A percentile compares a stretch with the other conserved stretches of the same genome.
These are phyloP conservation scores for Dendrobium officinale DNA, from an alignment of 106 monocot species.

Conservation along the genomic window DNA sequence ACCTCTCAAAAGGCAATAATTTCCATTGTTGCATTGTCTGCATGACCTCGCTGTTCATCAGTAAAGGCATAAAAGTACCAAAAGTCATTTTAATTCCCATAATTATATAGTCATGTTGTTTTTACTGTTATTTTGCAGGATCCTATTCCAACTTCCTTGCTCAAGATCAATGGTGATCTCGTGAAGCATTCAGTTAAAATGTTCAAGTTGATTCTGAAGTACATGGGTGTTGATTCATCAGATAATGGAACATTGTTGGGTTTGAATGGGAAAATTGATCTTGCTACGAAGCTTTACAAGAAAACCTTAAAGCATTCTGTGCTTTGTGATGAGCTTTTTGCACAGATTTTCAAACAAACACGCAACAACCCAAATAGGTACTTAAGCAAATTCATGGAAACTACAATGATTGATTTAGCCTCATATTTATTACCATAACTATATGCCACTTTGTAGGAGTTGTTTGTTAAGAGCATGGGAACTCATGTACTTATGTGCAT, in stretches of 20 bases:
- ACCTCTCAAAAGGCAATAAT: not conserved
- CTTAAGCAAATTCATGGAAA: conserved; percentile 7
- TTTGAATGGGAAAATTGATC: conserved; percentile 78
- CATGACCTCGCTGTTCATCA: too few species aligned
- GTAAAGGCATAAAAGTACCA: too few species aligned
- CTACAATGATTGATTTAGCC: not conserved
- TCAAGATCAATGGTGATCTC: conserved; percentile 74
- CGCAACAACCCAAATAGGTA: conserved; percentile 88
- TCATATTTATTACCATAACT: conserved; percentile 1
- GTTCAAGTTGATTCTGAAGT: conserved; percentile 81
- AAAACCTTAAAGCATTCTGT: conserved; percentile 75
- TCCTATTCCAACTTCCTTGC: conserved; percentile 87
- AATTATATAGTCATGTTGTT: not conserved
- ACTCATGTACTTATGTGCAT: conserved; percentile 86
- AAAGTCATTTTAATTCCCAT: not conserved
- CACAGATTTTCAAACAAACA: conserved; percentile 92
- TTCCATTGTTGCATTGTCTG: not conserved
- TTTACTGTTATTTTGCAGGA: conserved; percentile 40
- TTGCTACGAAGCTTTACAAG: conserved; percentile 78
- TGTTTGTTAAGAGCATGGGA: conserved; percentile 85
- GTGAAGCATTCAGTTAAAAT: conserved; percentile 72
- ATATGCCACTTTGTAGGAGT: conserved; percentile 29
- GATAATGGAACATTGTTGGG: conserved; percentile 41
- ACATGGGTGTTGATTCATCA: conserved; percentile 82
- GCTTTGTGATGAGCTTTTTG: conserved; percentile 92